Evolutionary conservation across 768 basidiomycete genomes (phyloP).

Genomic region (Amanita pallidorosea): DNA sequence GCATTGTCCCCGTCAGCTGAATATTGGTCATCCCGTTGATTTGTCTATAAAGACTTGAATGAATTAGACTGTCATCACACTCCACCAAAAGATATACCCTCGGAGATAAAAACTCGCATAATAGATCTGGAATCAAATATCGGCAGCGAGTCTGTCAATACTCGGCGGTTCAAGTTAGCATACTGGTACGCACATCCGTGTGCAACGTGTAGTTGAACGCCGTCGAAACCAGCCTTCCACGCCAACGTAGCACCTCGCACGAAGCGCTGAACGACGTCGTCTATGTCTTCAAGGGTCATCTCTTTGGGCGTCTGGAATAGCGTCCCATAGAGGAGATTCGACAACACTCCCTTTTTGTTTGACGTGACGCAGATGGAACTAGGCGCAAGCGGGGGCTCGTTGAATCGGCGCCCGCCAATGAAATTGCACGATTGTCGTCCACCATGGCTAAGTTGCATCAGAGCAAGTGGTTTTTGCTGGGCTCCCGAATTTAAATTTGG

Average conservation of each 20-base stretch:
- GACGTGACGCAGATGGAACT: conserved; percentile 46
- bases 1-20: conserved; percentile 28
- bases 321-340: conserved; percentile 28
- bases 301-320: conserved; percentile 54
- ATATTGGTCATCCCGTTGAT: conserved; percentile 52
- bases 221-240: conserved; percentile 66
- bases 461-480: conserved; percentile 30
- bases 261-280: conserved; percentile 49
- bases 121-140: neutral
- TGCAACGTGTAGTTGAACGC: conserved; percentile 74
- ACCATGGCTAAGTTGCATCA: conserved; percentile 78
- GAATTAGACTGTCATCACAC: neutral
- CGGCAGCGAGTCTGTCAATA: neutral
- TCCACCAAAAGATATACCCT: conserved; percentile 1
- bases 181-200: conserved; percentile 63
- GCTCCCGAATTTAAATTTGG: neutral
- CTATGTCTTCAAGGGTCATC: conserved; percentile 53
- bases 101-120: neutral
- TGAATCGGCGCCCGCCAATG: conserved; percentile 54
- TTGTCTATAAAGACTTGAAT: conserved; percentile 19
- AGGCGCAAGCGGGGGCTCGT: conserved; percentile 57
- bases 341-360: conserved; percentile 16
- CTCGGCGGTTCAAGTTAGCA: neutral
- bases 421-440: conserved; percentile 78
- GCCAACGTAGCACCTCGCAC: conserved; percentile 59